Percentiles rank a stretch among this genome's conserved stretches.
phyloP scores from a whole-genome alignment of 768 basidiomycete species.

The Hygrophorus russula region DNA sequence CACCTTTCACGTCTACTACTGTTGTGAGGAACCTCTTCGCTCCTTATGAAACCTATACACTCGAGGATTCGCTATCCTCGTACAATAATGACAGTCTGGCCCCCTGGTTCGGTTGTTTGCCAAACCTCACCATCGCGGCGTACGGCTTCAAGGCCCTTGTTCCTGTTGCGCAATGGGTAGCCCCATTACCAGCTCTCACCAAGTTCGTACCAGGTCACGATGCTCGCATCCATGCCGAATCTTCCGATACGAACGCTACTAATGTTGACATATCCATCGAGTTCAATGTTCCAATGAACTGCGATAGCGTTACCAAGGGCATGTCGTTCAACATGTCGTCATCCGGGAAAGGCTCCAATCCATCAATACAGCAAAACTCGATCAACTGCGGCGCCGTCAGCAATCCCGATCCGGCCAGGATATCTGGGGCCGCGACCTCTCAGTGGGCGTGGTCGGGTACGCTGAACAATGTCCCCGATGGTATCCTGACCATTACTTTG shows the following conservation, averaged over 20 bases:
- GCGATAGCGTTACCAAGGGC: constrained; percentile 49
- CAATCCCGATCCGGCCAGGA: constrained; percentile 33
- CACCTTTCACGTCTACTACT: constrained; percentile 57
- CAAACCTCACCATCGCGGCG: constrained; percentile 50
- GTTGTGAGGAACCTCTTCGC: constrained; percentile 65
- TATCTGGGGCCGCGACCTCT: constrained; percentile 48
- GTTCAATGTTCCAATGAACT: constrained; percentile 72
- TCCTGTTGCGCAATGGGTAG: constrained; percentile 51
- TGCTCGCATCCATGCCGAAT: constrained; percentile 44
- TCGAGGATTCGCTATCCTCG: constrained; percentile 53
- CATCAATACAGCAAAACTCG: constrained; percentile 31
- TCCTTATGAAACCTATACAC: constrained; percentile 72
- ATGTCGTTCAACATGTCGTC: constrained; percentile 61
- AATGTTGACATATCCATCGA: constrained; percentile 63
- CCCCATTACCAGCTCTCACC: constrained; percentile 64
- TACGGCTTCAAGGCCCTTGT: constrained; percentile 81
- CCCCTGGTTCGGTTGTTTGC: constrained; percentile 70
- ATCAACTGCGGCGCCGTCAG: constrained; percentile 38
- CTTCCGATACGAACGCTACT: constrained; percentile 37
- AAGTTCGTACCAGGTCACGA: constrained; percentile 85
- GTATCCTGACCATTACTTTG: constrained; percentile 66
- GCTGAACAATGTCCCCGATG: constrained; percentile 66
- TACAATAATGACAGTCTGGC: constrained; percentile 46
- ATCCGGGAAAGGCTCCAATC: constrained; percentile 46
- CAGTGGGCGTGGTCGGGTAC: constrained; percentile 69